Conservation (phyloP, 306 rosid species). For the Pterocarpus santalinus region DNA sequence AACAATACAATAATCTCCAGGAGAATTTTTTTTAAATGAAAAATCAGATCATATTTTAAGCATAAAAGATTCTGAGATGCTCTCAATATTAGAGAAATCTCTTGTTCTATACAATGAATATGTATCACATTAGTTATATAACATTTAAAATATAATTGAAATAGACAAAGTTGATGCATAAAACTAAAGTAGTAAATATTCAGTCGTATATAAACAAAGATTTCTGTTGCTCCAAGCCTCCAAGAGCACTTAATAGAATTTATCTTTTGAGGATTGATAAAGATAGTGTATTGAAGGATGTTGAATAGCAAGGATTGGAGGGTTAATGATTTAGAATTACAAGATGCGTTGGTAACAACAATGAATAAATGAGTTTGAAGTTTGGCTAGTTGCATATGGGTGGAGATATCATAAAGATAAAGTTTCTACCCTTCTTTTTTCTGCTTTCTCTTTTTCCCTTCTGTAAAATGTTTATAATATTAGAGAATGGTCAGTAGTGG, state of each 20-base stretch:
- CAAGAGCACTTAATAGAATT: background rate
- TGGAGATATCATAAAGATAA: constrained; percentile 58
- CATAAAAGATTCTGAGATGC: background rate
- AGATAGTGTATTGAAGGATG: background rate
- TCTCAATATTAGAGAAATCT: background rate
- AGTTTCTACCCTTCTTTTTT: constrained; percentile 54
- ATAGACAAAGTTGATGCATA: background rate
- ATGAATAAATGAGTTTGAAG: constrained; percentile 54
- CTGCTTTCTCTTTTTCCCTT: constrained; percentile 55
- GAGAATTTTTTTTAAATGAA: background rate
- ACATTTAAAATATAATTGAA: background rate
- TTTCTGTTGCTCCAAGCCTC: background rate
- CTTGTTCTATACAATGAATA: background rate
- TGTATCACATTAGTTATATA: background rate
- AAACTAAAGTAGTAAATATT: background rate
- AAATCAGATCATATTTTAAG: background rate
- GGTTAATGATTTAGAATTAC: constrained; percentile 60
- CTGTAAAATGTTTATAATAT: constrained; percentile 58
- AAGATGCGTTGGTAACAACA: constrained; percentile 70
- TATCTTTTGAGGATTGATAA: background rate
- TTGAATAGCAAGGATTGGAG: constrained; percentile 48
- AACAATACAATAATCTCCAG: background rate
- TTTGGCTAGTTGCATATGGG: constrained; percentile 55
- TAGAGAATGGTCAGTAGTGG: constrained; percentile 56
- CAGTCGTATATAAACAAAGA: background rate